phyloP scores from a whole-genome alignment of 768 basidiomycete species.

The Auricularia cornea region DNA sequence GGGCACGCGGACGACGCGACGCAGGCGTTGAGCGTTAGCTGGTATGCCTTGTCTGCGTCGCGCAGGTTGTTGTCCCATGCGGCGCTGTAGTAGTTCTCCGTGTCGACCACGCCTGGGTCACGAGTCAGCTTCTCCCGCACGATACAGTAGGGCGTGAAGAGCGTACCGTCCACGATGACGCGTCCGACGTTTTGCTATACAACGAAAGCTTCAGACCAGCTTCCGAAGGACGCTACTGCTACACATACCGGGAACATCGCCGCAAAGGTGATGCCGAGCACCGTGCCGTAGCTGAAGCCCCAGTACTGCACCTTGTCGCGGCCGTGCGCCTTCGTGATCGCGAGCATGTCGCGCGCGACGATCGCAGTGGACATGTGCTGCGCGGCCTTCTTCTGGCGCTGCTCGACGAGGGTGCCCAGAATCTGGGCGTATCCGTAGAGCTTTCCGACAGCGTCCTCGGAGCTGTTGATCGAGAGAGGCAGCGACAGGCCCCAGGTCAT shows the following conservation, averaged over 20 bases:
- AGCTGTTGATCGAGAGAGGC: neutral
- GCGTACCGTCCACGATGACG: conserved; percentile 24
- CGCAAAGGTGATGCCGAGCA: neutral
- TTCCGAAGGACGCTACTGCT: neutral
- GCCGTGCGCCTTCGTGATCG: conserved; percentile 26
- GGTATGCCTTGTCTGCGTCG: conserved; percentile 17
- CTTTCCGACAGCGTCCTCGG: neutral
- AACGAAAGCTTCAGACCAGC: neutral
- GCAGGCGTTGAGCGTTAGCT: conserved; percentile 14
- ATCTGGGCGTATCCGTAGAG: neutral
- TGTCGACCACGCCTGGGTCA: conserved; percentile 13
- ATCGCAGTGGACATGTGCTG: conserved; percentile 28
- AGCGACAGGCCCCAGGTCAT: neutral
- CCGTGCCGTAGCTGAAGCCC: conserved; percentile 18
- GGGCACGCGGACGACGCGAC: conserved; percentile 15
- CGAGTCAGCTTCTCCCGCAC: neutral
- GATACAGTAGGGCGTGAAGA: neutral
- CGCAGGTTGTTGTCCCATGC: conserved; percentile 16
- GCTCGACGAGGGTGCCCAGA: neutral
- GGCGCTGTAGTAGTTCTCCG: conserved; percentile 14
- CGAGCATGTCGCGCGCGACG: conserved; percentile 31
- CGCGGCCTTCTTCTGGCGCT: neutral
- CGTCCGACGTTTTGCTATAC: conserved; percentile 26
- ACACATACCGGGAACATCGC: neutral
- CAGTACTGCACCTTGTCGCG: conserved; percentile 27